Evolutionary conservation across 768 basidiomycete species (phyloP), one percentile per base, ranked within the genome.

Genomic region (Tephrocybe sp.): DNA sequence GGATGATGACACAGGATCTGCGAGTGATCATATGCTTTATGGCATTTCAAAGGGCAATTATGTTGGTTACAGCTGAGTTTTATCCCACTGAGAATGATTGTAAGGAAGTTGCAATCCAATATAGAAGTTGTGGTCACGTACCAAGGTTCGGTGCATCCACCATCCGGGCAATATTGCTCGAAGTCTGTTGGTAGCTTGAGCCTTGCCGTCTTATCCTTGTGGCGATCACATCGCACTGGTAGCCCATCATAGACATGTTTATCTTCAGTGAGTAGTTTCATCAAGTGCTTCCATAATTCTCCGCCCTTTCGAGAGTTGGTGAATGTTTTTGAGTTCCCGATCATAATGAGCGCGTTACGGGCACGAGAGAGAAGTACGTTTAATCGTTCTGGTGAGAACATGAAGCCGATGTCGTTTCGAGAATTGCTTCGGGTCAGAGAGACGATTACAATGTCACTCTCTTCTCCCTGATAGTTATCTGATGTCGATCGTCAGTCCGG

Each of bases 391-490:
- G 83, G 78, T 2, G 86, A 74, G 27, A 65, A 77, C 85, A 89
- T 86, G 67, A 89, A 88, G 1, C 87, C 86, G 18, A 88, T 87
- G 49, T 82, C 77, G 41, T 74, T 59, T 0, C 63, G 48, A 0
- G 66, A 5, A 49, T 89, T 87, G 53, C 84, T 86, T 40, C 86
- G 65, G 0, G 82, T 84, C 26, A 89, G 62, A 9, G 77, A 80
- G 5, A 74, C 71, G 27, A 89, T 67, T 19, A 89, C 82, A 40
- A 89, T 82, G 40, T 87, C 78, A 27, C 82, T 81, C 62, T 88
- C 86, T 60, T 88, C 87, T 2, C 86, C 86, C 59, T 88, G 87
- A 52, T 87, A 89, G 56, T 88, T 89, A 56, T 88, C 87, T 87
- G 36, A n/a, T n/a, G n/a, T n/a, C n/a, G n/a, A n/a, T n/a, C n/a